Conservation (phyloP, 2,329 filamentous ascomycete species). For the Boeremia lycopersici region DNA sequence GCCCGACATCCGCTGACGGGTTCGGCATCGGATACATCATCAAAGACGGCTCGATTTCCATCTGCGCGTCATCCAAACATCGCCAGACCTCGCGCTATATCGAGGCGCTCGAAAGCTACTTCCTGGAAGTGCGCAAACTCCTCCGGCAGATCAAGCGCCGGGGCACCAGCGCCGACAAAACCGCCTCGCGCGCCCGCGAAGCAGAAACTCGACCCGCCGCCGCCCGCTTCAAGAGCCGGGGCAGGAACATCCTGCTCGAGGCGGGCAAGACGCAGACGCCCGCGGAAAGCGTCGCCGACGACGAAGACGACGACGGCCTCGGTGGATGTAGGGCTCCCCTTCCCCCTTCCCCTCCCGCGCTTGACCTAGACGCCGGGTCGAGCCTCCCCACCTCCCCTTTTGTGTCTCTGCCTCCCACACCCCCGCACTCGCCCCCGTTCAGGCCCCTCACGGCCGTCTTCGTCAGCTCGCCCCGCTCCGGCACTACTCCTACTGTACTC, state of each 20-base stretch:
- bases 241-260: constrained; percentile 70
- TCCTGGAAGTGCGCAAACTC: constrained; percentile 87
- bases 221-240: constrained; percentile 70
- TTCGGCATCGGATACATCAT: constrained; percentile 99
- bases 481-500: constrained; percentile 4
- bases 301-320: constrained; percentile 85
- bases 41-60: constrained; percentile 88
- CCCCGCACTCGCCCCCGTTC: constrained; percentile 45
- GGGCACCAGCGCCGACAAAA: constrained; percentile 58
- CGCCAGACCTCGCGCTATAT: constrained; percentile 90
- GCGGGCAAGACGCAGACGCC: constrained; percentile 58
- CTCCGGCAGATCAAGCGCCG: constrained; percentile 71
- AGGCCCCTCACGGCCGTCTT: constrained; percentile 41
- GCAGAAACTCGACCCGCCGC: constrained; percentile 58
- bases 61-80: constrained; percentile 93
- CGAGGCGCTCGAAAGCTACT: constrained; percentile 86
- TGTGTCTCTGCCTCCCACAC: constrained; percentile 33
- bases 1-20: constrained; percentile 88
- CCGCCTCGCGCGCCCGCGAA: constrained; percentile 65
- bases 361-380: constrained; percentile 25
- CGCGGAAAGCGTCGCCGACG: constrained; percentile 71
- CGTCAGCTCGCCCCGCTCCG: constrained; percentile 32
- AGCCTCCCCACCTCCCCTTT: constrained; percentile 14
- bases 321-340: constrained; percentile 74
- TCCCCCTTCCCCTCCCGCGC: constrained; percentile 39